Evolutionary conservation across 2,329 filamentous ascomycete genomes (phyloP), one percentile per base, ranked within the genome.

Genomic region (Escovopsis weberi): DNA sequence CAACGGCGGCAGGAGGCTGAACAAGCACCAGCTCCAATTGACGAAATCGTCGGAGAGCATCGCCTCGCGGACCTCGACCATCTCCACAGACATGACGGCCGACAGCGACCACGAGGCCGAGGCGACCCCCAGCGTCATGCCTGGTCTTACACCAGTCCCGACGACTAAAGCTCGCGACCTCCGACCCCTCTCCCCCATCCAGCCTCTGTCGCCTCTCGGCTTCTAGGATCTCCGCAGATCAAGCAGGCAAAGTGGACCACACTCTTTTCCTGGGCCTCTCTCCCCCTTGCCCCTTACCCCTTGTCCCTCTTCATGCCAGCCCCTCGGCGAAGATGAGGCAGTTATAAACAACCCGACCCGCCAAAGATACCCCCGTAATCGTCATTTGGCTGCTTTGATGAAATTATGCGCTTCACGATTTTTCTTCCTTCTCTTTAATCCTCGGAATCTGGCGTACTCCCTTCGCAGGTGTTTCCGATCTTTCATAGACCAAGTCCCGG

Each of bases 171-270:
- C 45, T 8, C 41, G 60, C 26, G 70, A 74, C 41, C 51, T 78
- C 37, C 65, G 72, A 37, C 74, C 74, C 3, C 57, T 82, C 33
- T 81, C 78, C 45, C 78, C 78, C 4, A 80, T 82, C 53, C 76
- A 78, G 57, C 78, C 78, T 36, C 59, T 81, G 38, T 81, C 76
- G 33, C 77, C 77, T 11, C 62, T 79, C 54, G 72, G 74, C 47
- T 72, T 80, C 49, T 74, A 58, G 41, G 33, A 40, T 38, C 19
- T 33, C n/a, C 47, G 46, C 28, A 15, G 38, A 26, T 30, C 32
- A n/a, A 40, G 43, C 40, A 26, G 26, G 15, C 15, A 15, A 15
- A 15, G 15, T 15, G 15, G 15, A 15, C 15, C 15, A 15, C 15
- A 15, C 15, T 15, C 15, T 15, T 15, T 15, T 15, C 15, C 15